Percentiles rank a stretch among this genome's conserved stretches.
These are phyloP conservation scores for Coemansia asiatica DNA, from an alignment of 192 early-diverging fungal genomes.

Conservation along the genomic window DNA sequence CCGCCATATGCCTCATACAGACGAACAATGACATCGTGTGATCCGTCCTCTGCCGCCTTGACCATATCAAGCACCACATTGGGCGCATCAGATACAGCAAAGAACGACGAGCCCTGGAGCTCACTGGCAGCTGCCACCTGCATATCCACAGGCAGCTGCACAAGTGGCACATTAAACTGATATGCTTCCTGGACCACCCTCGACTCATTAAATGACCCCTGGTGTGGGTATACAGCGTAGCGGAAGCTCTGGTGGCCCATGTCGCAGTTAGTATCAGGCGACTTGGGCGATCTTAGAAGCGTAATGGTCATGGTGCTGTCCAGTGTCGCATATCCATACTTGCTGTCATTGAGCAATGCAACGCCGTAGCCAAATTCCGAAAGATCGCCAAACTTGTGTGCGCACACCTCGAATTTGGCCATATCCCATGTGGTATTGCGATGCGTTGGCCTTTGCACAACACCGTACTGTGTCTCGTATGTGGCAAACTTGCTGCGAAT, in stretches of 20 bases:
- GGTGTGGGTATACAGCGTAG: constrained; percentile 91
- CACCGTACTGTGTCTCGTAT: constrained; percentile 96
- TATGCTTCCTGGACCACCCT: constrained; percentile 85
- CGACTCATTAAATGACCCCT: constrained; percentile 76
- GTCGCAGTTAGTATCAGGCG: constrained; percentile 60
- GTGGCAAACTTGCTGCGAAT: constrained; percentile 82
- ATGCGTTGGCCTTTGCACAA: constrained; percentile 89
- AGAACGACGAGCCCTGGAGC: constrained; percentile 12
- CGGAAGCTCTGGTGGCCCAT: constrained; percentile 78
- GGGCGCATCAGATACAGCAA: constrained; percentile 28
- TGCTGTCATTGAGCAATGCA: constrained; percentile 92
- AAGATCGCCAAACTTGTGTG: constrained; percentile 95
- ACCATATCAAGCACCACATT: constrained; percentile 91
- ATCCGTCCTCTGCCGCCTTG: constrained; percentile 81
- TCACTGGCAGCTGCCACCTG: not conserved
- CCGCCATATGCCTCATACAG: constrained; percentile 94
- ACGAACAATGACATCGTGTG: constrained; percentile 70
- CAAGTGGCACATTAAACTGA: constrained; percentile 85
- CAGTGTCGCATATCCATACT: constrained; percentile 90
- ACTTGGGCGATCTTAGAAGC: constrained; percentile 87
- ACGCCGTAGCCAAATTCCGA: constrained; percentile 96
- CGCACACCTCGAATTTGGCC: constrained; percentile 94
- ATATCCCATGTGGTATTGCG: constrained; percentile 91
- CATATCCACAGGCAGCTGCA: constrained; percentile 45
- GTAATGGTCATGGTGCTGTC: constrained; percentile 81